Base-by-base conservation (phyloP, 2,329 filamentous ascomycete species). In the Colletotrichum phormii region DNA sequence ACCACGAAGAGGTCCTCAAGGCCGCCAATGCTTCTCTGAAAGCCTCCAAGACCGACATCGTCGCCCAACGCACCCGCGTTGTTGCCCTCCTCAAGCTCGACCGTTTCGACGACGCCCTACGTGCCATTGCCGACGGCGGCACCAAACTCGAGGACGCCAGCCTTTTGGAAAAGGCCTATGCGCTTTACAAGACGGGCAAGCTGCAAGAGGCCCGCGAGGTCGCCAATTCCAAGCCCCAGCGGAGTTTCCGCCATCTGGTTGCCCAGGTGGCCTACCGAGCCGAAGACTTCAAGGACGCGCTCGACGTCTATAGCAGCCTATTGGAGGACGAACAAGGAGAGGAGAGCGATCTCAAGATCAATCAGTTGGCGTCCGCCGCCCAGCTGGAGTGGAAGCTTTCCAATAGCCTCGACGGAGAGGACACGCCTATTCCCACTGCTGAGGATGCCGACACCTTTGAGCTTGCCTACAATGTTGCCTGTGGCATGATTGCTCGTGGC, bases 21-120 rank as follows among this genome's bases (percentile, higher is more conserved):
- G 86, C 89, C 63, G 88, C 90, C 78, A 90, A 90, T 78, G 88
- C 89, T 54, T 87, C 90, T 62, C 82, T 92, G 74, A 90, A 90
- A 77, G 86, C 89, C 68, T 89, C 91, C 76, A 92, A 91, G 79
- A 81, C 81, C 65, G 88, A 92, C 75, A 72, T 81, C 37, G 84
- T 89, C 53, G 91, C 92, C 65, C 91, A 92, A 49, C 91, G 92
- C 80, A 92, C 91, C 46, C 92, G 92, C 73, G 88, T 93, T 15
- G 89, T 96, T 57, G 93, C 94, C 26, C 88, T 97, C 24, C 86
- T 97, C 75, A 95, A 95, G 80, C 89, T 97, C 77, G 94, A 97
- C 82, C 92, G 94, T 71, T 97, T 93, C 81, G 90, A 93, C 70
- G 94, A 97, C 81, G 93, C 93, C 58, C 85, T 95, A 60, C 90